Base-by-base conservation (phyloP, 495 filamentous ascomycete genomes). In the Tetracladium setigerum region DNA sequence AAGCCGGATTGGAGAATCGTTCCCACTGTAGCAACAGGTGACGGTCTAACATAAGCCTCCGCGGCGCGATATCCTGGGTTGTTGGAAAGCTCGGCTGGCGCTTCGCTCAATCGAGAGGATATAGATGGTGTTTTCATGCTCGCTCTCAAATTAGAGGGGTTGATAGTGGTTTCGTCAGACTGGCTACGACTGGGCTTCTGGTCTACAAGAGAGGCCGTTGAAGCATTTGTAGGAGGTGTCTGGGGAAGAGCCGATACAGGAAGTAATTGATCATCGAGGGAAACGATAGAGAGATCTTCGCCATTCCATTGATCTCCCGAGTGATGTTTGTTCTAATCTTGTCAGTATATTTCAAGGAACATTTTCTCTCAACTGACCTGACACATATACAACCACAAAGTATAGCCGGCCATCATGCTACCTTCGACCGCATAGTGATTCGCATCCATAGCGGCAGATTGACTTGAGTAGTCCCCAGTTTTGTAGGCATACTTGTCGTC, bases 301-400 rank as follows among this genome's bases (percentile, higher is more conserved):
- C 92, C 92, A 52, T 98, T 97, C 92, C 92, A 98, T 37, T 87
- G 81, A 58, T 98, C 92, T 30, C 92, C 94, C 71, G 86, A 86
- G 58, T 84, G 71, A 55, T 98, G 92, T 45, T 83, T 82, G 61
- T 96, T 98, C 73, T 47, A 38, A 15, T 2, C 53, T 62, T 37
- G 46, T 44, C 8, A 47, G 33, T 4, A 45, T 19, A 30, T 18
- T 13, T 24, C 8, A 45, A 38, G 5, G 13, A 39, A 6, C 7
- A 27, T 27, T 27, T 17, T 24, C 8, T 2, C 22, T 22, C 3
- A 24, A 58, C 71, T 44, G 72, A 87, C 86, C 63, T 74, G 76
- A 30, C 78, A 76, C 41, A 79, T 78, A 62, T 98, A 98, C 1
- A 88, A 66, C 92, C 92, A 98, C 41, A 95, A 58, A 0, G 89